phyloP scores from a whole-genome alignment of 345 rosid genomes.

The Ailanthus altissimus region DNA sequence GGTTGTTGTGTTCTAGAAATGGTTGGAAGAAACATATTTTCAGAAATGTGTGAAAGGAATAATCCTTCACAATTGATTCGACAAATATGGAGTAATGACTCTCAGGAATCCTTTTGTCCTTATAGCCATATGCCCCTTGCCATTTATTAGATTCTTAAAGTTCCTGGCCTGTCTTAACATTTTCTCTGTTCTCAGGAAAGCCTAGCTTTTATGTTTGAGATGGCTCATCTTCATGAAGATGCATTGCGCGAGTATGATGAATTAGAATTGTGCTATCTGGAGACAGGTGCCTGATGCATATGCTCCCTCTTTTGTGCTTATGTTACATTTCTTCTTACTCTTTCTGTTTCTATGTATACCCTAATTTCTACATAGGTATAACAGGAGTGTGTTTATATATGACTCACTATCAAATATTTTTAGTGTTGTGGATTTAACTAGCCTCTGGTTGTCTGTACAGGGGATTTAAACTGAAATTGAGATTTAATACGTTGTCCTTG shows the following conservation, averaged over 20 bases:
- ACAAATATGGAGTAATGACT: neutral
- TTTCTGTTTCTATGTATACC: neutral
- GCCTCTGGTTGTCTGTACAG: neutral
- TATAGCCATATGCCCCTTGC: conserved; percentile 14
- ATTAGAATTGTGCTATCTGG: conserved; percentile 89
- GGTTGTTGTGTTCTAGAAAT: conserved; percentile 2
- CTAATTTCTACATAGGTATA: neutral
- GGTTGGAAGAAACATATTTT: conserved; percentile 8
- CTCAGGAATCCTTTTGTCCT: conserved; percentile 19
- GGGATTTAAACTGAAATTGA: neutral
- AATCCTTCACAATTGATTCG: conserved; percentile 7
- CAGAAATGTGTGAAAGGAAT: conserved; percentile 1
- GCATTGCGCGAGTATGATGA: conserved; percentile 97
- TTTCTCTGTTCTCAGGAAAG: conserved; percentile 67
- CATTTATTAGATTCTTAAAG: conserved; percentile 23
- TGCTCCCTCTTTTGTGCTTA: conserved; percentile 12
- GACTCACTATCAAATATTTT: neutral
- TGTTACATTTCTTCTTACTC: neutral
- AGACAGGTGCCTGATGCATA: conserved; percentile 63
- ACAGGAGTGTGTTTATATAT: neutral
- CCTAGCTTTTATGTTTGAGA: conserved; percentile 98
- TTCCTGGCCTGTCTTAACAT: conserved; percentile 20
- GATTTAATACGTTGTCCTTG: neutral
- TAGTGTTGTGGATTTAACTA: conserved; percentile 1
- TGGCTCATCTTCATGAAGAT: conserved; percentile 95